Conservation (phyloP, 1,284 basidiomycete species). For the Takashimella tepidaria region DNA sequence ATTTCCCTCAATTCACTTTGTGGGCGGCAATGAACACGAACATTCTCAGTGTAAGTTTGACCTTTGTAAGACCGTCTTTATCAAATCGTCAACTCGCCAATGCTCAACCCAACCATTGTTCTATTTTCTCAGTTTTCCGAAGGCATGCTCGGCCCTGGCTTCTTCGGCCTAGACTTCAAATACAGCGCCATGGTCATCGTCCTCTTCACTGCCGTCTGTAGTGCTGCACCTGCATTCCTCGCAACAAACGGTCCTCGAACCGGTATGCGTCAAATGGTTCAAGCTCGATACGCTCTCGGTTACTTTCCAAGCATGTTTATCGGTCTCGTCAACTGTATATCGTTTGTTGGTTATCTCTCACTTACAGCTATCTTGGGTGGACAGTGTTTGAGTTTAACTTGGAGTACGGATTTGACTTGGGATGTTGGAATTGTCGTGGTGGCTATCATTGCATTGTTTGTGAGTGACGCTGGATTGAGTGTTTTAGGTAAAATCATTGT, state of each 20-base stretch:
- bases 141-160: conserved; percentile 38
- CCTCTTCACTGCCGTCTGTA: conserved; percentile 29
- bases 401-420: conserved; percentile 52
- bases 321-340: conserved; percentile 59
- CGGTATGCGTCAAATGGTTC: conserved; percentile 83
- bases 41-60: conserved; percentile 36
- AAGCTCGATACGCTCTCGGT: conserved; percentile 71
- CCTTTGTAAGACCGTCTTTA: background rate
- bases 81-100: too few species aligned
- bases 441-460: conserved; percentile 66
- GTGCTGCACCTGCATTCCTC: conserved; percentile 36
- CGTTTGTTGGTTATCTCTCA: conserved; percentile 67
- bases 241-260: conserved; percentile 79
- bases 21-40: conserved; percentile 46
- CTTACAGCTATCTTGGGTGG: conserved; percentile 74
- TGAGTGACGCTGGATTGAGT: conserved; percentile 42
- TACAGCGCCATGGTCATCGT: conserved; percentile 31
- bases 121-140: conserved; percentile 40
- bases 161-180: conserved; percentile 36
- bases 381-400: conserved; percentile 68
- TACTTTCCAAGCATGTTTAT: conserved; percentile 64
- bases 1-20: conserved; percentile 39
- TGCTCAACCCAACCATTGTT: too few species aligned
- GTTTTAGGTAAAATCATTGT: background rate
- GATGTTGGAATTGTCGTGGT: conserved; percentile 83